These are phyloP conservation scores for Xerocomus amazonicus DNA, from an alignment of 1,284 basidiomycete species.

Conservation along the genomic window DNA sequence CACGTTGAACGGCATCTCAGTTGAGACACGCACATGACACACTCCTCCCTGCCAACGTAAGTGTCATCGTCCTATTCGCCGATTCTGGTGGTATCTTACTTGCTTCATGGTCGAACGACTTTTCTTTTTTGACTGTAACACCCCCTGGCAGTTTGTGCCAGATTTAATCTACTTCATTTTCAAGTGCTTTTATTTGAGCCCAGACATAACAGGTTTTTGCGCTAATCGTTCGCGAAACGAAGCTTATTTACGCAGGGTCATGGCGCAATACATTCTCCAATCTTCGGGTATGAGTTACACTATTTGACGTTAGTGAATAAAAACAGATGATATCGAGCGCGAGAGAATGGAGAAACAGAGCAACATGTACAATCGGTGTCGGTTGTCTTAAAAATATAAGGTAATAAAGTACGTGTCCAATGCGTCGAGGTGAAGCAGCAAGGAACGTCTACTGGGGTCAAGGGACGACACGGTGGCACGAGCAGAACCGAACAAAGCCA, in stretches of 20 bases:
- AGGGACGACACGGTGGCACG: constrained; percentile 6
- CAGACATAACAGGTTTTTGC: constrained; percentile 20
- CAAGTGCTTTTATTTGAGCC: constrained; percentile 23
- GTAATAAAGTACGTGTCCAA: constrained; percentile 33
- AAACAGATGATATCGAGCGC: constrained; percentile 5
- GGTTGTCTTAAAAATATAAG: constrained; percentile 34
- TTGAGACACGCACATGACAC: too few species aligned
- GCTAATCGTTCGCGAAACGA: constrained; percentile 30
- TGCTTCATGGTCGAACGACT: too few species aligned
- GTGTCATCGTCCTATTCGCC: too few species aligned
- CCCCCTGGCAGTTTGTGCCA: constrained; percentile 9
- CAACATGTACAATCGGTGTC: constrained; percentile 19
- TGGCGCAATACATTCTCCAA: constrained; percentile 5
- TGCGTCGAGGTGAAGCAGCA: constrained; percentile 20
- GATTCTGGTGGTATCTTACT: too few species aligned
- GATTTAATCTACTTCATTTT: constrained; percentile 18
- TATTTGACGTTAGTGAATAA: constrained; percentile 8
- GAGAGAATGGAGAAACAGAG: constrained; percentile 8
- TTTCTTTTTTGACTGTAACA: too few species aligned
- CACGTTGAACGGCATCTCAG: too few species aligned
- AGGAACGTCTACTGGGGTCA: constrained; percentile 4
- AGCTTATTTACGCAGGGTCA: constrained; percentile 15
- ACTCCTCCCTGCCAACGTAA: too few species aligned
- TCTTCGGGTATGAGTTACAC: constrained; percentile 9
- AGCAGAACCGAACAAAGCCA: constrained; percentile 3